A percentile compares a stretch with the other conserved stretches of the same genome.
phyloP scores from a whole-genome alignment of 108 stramenopile genomes.

The Nannochloropsis salina region DNA sequence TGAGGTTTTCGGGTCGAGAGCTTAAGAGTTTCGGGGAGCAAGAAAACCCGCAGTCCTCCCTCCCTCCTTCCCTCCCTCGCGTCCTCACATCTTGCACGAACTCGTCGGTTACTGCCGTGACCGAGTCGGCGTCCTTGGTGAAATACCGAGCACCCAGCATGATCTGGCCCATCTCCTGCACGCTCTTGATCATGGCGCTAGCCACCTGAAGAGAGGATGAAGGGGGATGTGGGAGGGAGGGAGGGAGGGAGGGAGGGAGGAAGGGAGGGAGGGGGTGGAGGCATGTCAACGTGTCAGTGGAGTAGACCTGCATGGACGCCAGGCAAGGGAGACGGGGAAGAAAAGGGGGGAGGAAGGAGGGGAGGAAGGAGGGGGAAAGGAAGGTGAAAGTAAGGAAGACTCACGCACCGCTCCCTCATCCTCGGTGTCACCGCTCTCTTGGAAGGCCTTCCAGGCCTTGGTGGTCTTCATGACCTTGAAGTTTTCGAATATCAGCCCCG shows the following conservation, averaged over 20 bases:
- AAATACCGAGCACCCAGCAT: neutral
- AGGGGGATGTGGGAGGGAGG: too few species aligned
- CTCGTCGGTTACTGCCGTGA: neutral
- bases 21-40: too few species aligned
- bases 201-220: too few species aligned
- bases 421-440: neutral
- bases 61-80: neutral
- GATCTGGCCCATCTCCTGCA: neutral
- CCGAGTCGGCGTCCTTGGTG: conserved; percentile 2
- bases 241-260: neutral
- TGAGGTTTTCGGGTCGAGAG: too few species aligned
- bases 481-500: neutral
- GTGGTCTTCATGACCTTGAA: conserved; percentile 13
- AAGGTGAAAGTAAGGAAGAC: neutral
- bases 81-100: neutral
- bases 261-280: neutral
- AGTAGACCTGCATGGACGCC: too few species aligned
- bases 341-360: neutral
- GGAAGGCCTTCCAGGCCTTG: neutral
- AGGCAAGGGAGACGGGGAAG: neutral
- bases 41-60: neutral
- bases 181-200: neutral
- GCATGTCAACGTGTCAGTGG: neutral
- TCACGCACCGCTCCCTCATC: neutral
- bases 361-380: neutral